Conservation (phyloP, 176 grass and related monocot species). For the Aegilops bicornis region DNA sequence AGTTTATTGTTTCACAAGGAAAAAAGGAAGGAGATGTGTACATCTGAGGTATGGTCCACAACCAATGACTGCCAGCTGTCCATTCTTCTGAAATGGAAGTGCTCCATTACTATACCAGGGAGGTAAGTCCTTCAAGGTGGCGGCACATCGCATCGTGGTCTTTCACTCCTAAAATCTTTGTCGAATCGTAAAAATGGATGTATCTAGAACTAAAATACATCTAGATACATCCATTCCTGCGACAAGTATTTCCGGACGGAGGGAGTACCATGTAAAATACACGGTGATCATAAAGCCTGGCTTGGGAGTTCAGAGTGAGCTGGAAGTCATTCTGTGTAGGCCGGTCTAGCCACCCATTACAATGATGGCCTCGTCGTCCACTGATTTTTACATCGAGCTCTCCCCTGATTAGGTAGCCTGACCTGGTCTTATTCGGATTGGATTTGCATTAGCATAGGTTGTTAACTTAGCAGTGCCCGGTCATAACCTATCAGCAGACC, state of each 20-base stretch:
- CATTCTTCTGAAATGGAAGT: neutral
- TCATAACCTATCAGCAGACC: conserved; percentile 31
- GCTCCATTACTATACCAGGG: neutral
- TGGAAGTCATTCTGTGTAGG: conserved; percentile 37
- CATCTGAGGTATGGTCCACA: neutral
- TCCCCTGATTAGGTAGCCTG: conserved; percentile 35
- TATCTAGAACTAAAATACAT: no score
- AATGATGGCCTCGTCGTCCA: conserved; percentile 46
- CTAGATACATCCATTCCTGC: no score
- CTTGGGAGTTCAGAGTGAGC: conserved; percentile 11
- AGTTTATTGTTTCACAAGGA: no score
- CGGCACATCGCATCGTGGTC: neutral
- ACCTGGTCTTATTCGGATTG: conserved; percentile 21
- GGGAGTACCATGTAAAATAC: conserved; percentile 10
- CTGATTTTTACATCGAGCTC: conserved; percentile 23
- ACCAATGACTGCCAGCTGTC: no score
- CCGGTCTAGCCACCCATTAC: neutral
- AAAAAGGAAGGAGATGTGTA: no score
- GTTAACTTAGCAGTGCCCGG: conserved; percentile 27
- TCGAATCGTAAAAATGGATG: no score
- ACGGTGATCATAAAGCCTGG: conserved; percentile 8
- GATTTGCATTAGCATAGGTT: neutral
- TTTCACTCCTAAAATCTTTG: no score
- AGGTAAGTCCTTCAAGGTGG: neutral
- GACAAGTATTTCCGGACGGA: no score